Conservation (phyloP, 108 stramenopile genomes). For the Skeletonema grethae region DNA sequence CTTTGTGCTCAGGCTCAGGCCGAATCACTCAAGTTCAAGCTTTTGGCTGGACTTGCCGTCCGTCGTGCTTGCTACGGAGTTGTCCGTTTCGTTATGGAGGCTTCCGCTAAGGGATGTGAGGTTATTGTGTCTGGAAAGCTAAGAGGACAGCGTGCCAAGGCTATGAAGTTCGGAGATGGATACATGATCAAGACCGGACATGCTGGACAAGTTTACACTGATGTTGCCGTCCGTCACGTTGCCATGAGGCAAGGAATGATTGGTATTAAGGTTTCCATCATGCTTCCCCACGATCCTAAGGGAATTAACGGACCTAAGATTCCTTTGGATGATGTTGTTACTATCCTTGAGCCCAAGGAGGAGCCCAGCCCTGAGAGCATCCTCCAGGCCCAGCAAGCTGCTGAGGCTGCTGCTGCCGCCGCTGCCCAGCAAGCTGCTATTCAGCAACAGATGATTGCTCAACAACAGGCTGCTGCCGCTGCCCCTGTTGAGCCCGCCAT, state of each 20-base stretch:
- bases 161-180: slow-evolving; percentile 99
- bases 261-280: slow-evolving; percentile 98
- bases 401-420: slow-evolving; percentile 45
- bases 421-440: slow-evolving; percentile 42
- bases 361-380: slow-evolving; percentile 73
- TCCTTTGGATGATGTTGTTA: slow-evolving; percentile 91
- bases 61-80: slow-evolving; percentile 99
- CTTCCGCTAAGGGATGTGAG: slow-evolving; percentile 99
- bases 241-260: slow-evolving; percentile 99
- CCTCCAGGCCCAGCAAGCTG: slow-evolving; percentile 68
- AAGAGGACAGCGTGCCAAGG: slow-evolving; percentile 99
- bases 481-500: slow-evolving; percentile 34
- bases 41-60: slow-evolving; percentile 98
- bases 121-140: slow-evolving; percentile 99
- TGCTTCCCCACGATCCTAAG: slow-evolving; percentile 98
- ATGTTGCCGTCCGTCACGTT: slow-evolving; percentile 98
- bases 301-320: slow-evolving; percentile 88
- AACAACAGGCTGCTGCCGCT: slow-evolving; percentile 33
- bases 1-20: slow-evolving; percentile 99
- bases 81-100: slow-evolving; percentile 99
- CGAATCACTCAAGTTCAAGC: slow-evolving; percentile 99
- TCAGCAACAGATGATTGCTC: slow-evolving; percentile 36
- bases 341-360: slow-evolving; percentile 91
- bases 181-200: slow-evolving; percentile 99
- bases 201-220: slow-evolving; percentile 97